Evolutionary conservation across 2,329 filamentous ascomycete species (phyloP).

Genomic region (Diatrype stigma): DNA sequence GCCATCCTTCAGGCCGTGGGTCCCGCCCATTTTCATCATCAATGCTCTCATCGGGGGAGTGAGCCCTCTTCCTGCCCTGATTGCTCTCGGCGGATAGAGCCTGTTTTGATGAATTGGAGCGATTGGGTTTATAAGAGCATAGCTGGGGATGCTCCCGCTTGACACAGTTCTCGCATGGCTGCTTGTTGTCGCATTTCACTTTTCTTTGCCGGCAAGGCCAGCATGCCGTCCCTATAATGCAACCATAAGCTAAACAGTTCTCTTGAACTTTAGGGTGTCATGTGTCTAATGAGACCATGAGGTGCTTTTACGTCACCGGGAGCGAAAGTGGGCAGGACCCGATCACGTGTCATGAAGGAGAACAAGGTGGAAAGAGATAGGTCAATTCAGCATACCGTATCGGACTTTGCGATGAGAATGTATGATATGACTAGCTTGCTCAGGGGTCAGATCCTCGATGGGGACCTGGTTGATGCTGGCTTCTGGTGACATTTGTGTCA

Average conservation of each 20-base stretch:
- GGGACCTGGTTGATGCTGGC: conserved; percentile 33
- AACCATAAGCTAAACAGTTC: conserved; percentile 12
- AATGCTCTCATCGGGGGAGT: conserved; percentile 37
- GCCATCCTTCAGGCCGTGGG: conserved; percentile 29
- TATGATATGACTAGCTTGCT: conserved; percentile 65
- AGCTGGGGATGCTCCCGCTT: conserved; percentile 61
- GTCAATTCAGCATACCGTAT: conserved; percentile 49
- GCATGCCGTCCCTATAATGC: conserved; percentile 52
- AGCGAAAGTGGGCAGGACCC: not conserved
- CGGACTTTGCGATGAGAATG: conserved; percentile 66
- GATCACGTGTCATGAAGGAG: not conserved
- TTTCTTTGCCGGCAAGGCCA: conserved; percentile 66
- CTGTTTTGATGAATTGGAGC: conserved; percentile 34
- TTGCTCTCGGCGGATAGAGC: conserved; percentile 23
- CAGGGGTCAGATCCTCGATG: conserved; percentile 56
- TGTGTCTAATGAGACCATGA: not conserved
- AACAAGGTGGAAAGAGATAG: not conserved
- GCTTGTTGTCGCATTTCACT: conserved; percentile 66
- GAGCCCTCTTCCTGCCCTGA: conserved; percentile 37
- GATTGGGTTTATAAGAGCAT: conserved; percentile 64
- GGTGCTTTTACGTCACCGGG: conserved; percentile 1
- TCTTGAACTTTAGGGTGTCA: not conserved
- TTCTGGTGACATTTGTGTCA: conserved; percentile 25
- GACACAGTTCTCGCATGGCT: conserved; percentile 65
- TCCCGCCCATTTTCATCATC: conserved; percentile 33